These are phyloP conservation scores for Calonectria naviculata DNA, from an alignment of 2,329 filamentous ascomycete species.

Conservation along the genomic window DNA sequence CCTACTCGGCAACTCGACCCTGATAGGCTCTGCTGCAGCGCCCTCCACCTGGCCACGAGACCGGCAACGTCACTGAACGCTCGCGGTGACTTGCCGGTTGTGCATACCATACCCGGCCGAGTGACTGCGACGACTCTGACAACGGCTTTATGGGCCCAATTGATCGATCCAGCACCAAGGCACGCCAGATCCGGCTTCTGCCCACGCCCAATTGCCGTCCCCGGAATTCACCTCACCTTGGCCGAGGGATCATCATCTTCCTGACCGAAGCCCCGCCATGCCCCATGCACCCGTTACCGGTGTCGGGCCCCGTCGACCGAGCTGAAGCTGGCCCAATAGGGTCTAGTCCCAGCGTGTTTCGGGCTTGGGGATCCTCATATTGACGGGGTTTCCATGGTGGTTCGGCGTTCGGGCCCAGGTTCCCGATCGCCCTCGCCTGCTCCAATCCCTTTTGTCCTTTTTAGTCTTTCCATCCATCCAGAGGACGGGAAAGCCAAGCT, in stretches of 20 bases:
- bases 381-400: constrained; percentile 13
- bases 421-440: constrained; percentile 10
- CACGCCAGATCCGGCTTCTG: neutral
- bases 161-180: neutral
- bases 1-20: constrained; percentile 17
- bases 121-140: neutral
- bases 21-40: constrained; percentile 37
- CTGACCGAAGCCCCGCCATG: constrained; percentile 22
- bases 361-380: constrained; percentile 11
- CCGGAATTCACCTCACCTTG: neutral
- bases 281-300: constrained; percentile 14
- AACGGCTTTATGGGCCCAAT: neutral
- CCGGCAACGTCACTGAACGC: constrained; percentile 19
- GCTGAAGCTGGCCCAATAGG: constrained; percentile 25
- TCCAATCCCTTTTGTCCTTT: constrained; percentile 24
- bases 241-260: neutral
- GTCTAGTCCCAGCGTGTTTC: constrained; percentile 7
- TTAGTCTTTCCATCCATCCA: constrained; percentile 23
- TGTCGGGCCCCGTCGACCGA: constrained; percentile 38
- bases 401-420: constrained; percentile 20
- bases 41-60: constrained; percentile 18
- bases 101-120: constrained; percentile 7
- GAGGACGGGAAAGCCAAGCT: neutral
- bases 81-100: constrained; percentile 36
- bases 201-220: neutral